A percentile compares a stretch with the other conserved stretches of the same genome.
Evolutionary conservation across 148 eudicot genomes (phyloP).

Genomic region (Rheum nobile): DNA sequence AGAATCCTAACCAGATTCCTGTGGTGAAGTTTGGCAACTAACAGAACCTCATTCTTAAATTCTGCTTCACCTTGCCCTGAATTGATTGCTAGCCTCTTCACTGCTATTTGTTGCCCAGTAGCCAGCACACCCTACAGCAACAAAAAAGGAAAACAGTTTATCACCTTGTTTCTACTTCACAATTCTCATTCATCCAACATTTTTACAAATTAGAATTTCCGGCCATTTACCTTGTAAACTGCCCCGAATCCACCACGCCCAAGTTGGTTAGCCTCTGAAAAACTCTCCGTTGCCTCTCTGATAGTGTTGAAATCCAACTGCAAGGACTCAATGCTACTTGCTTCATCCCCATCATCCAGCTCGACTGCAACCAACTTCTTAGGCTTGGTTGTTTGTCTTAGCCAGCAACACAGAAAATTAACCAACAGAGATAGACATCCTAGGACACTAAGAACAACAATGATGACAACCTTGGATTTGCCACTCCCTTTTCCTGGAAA

Average conservation of each 20-base stretch:
- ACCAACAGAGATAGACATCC: background rate
- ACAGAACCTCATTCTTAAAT: background rate
- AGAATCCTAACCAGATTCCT: slow-evolving; percentile 1
- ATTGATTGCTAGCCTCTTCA: slow-evolving; percentile 1
- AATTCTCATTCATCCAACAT: background rate
- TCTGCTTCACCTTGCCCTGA: background rate
- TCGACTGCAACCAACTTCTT: background rate
- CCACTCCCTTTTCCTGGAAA: background rate
- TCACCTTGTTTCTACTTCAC: background rate
- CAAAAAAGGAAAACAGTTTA: background rate
- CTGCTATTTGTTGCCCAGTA: slow-evolving; percentile 2
- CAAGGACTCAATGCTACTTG: background rate
- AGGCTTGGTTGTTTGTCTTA: background rate
- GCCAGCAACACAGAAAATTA: background rate
- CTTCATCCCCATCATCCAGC: background rate
- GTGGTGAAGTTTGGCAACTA: background rate
- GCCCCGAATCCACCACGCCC: slow-evolving; percentile 58
- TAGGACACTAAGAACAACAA: background rate
- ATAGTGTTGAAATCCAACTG: slow-evolving; percentile 8
- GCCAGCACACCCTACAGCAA: background rate
- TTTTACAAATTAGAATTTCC: too few species aligned
- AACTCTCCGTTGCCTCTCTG: slow-evolving; percentile 33
- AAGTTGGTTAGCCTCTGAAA: slow-evolving; percentile 26
- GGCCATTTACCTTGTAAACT: slow-evolving; percentile 25
- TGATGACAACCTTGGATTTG: background rate